Evolutionary conservation across 345 rosid genomes (phyloP).

Genomic region (Mallotus nudiflorus): DNA sequence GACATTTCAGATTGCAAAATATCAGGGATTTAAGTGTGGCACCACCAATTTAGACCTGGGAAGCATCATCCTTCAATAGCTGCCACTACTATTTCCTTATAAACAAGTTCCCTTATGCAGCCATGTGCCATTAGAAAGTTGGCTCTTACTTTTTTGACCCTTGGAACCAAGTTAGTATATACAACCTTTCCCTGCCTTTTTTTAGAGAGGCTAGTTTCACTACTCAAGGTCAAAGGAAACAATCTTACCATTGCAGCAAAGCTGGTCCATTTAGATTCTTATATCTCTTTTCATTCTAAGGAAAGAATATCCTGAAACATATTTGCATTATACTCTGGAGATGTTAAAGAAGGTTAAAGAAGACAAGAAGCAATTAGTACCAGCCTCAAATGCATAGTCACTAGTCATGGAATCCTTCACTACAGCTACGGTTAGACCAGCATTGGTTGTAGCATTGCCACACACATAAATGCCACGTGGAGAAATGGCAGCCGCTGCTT

Average conservation of each 20-base stretch:
- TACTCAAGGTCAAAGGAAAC: background rate
- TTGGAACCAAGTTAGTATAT: background rate
- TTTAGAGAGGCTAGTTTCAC: background rate
- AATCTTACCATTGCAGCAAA: background rate
- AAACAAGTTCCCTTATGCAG: background rate
- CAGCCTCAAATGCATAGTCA: conserved; percentile 98
- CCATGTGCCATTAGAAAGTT: background rate
- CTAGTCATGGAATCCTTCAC: conserved; percentile 88
- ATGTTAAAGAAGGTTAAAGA: background rate
- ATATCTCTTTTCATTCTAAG: background rate
- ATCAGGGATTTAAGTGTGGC: too few species aligned
- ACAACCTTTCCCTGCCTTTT: background rate
- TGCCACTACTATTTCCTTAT: background rate
- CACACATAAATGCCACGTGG: conserved; percentile 98
- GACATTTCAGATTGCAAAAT: background rate
- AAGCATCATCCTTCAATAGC: background rate
- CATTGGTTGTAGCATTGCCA: conserved; percentile 89
- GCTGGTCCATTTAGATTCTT: background rate
- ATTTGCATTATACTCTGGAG: background rate
- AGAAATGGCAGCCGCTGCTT: conserved; percentile 93
- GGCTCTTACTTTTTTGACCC: background rate
- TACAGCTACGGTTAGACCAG: conserved; percentile 97
- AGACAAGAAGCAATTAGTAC: conserved; percentile 38
- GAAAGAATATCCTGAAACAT: background rate
- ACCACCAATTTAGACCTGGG: background rate